Evolutionary conservation across 805 yeast genomes (phyloP), one percentile per base, ranked within the genome.

Genomic region (Komagataella pastoris): DNA sequence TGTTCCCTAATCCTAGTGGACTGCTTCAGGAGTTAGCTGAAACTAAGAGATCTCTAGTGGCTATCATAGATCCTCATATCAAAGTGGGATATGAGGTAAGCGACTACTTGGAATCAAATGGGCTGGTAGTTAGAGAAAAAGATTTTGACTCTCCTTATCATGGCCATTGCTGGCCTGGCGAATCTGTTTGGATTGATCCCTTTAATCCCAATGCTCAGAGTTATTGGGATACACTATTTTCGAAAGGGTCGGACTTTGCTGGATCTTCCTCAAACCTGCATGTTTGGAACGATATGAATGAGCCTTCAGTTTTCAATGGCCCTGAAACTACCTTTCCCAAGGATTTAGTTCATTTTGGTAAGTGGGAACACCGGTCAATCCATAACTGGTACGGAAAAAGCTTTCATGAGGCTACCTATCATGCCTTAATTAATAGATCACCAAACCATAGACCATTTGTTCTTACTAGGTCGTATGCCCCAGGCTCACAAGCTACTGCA

Each of bases 131-230:
- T 18, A 59, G 57, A 5, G 56, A 59, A 18, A 64, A 69, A 54
- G 56, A 64, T 1, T 82, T 80, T 23, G 62, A 71, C 1, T 67
- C 78, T 2, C 52, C 59, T 3, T 90, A 72, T 63, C 72, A 78
- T 49, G 98, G 97, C 3, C 95, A 88, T 64, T 93, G 98, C 66
- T 93, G 99, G 99, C 97, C 99, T 1, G 99, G 98, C 1, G 88
- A 87, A 57, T 85, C 96, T 0, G 73, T 88, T 6, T 93, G 98
- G 98, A 79, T 93, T 52, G 99, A 93, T 59, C 75, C 96, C 0
- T 66, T 90, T 53, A 79, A 82, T 60, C 88, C 90, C 0, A 59
- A 65, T 0, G 77, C 89, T 1, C 75, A 69, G 51, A 61, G 63
- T 4, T 73, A 75, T 53, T 90, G 97, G 97, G 51, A 58, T 49